phyloP scores from a whole-genome alignment of 352 stramenopile genomes.

The Phytopythium chamaehyphon region DNA sequence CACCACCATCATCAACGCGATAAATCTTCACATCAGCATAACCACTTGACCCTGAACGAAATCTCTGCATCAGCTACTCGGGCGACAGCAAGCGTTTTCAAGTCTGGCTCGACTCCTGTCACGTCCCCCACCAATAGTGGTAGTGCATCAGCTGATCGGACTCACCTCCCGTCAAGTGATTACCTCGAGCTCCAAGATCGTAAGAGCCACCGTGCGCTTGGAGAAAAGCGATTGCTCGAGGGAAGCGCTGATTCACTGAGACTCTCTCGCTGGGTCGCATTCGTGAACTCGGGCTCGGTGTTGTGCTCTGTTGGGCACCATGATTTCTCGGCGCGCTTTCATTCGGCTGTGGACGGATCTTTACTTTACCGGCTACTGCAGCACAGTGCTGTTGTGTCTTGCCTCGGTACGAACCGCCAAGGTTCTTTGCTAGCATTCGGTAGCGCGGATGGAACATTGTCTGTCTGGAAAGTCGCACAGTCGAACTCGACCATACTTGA shows the following conservation, averaged over 20 bases:
- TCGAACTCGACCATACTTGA: slow-evolving; percentile 67
- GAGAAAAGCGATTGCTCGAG: slow-evolving; percentile 36
- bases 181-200: slow-evolving; percentile 65
- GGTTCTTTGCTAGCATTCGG: slow-evolving; percentile 51
- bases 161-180: slow-evolving; percentile 10
- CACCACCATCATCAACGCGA: slow-evolving; percentile 24
- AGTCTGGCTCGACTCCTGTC: slow-evolving; percentile 8
- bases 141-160: slow-evolving; percentile 11
- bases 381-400: slow-evolving; percentile 67
- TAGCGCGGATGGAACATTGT: slow-evolving; percentile 69
- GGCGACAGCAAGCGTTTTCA: slow-evolving; percentile 35
- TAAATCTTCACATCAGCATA: not conserved
- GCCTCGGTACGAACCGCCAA: slow-evolving; percentile 42
- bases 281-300: slow-evolving; percentile 50
- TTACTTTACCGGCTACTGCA: slow-evolving; percentile 70
- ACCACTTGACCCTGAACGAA: slow-evolving; percentile 38
- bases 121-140: slow-evolving; percentile 3
- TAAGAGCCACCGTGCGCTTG: slow-evolving; percentile 55
- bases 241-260: slow-evolving; percentile 11
- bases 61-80: slow-evolving; percentile 36
- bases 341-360: slow-evolving; percentile 62
- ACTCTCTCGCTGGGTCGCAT: slow-evolving; percentile 20
- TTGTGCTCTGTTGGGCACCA: slow-evolving; percentile 68
- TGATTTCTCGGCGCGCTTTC: slow-evolving; percentile 75
- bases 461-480: slow-evolving; percentile 70